A percentile compares a stretch with the other conserved stretches of the same genome.
These are phyloP conservation scores for Echeveria elegans DNA, from an alignment of 164 flowering plant species.

Conservation along the genomic window DNA sequence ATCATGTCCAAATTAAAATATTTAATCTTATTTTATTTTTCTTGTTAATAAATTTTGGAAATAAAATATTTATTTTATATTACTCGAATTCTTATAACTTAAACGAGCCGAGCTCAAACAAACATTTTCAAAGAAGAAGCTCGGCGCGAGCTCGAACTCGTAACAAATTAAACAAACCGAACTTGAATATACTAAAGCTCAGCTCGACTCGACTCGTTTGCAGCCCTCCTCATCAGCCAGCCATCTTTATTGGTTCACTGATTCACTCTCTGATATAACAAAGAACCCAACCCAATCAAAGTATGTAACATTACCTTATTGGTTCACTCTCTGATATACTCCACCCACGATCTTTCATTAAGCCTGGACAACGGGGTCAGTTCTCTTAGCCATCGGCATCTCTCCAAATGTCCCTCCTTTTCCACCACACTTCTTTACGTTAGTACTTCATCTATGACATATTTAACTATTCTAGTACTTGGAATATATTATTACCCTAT, in stretches of 20 bases:
- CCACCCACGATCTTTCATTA: slow-evolving; percentile 2
- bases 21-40: too few relatives aligned
- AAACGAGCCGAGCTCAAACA: too few relatives aligned
- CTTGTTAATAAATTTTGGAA: too few relatives aligned
- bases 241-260: background rate
- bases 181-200: too few relatives aligned
- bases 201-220: too few relatives aligned
- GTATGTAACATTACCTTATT: background rate
- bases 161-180: too few relatives aligned
- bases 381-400: background rate
- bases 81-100: too few relatives aligned
- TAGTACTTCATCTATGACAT: background rate
- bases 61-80: too few relatives aligned
- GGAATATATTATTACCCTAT: background rate
- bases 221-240: too few relatives aligned
- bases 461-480: background rate
- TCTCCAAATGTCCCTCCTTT: background rate
- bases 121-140: too few relatives aligned
- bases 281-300: background rate
- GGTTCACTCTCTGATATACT: slow-evolving; percentile 1
- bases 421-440: background rate
- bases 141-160: too few relatives aligned
- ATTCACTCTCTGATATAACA: background rate
- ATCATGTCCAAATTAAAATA: too few relatives aligned
- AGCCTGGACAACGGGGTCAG: background rate